Base-by-base conservation (phyloP, 2,329 filamentous ascomycete genomes). In the Curvularia lunata region DNA sequence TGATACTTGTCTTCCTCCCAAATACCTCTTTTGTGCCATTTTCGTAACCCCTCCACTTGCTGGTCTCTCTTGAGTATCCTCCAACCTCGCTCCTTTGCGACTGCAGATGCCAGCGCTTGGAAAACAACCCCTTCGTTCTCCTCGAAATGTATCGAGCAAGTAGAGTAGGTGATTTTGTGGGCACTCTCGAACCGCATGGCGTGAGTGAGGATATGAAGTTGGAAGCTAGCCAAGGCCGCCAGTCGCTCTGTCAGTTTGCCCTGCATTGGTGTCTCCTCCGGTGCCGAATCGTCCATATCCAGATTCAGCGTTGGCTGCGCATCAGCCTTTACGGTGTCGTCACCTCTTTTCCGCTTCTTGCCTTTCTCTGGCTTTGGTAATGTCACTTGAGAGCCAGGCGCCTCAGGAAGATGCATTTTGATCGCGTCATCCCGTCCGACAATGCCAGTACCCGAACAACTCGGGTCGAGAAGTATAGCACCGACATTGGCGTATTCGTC, bases 371-470 rank as follows among this genome's bases (percentile, higher is more conserved):
- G 34, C 23, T 56, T 64, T 34, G 60, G 47, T 8, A 47, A 56
- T 6, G 70, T 66, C n/a, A 82, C 30, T 21, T 34, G 43, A 18
- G 42, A 50, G 23, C 52, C 34, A 23, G 54, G 47, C 37, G 52
- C 50, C 21, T 59, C 52, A 5, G 75, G 86, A 2, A 96, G 80
- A 60, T 73, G 74, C 62, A 76, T 88, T 82, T 40, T 95, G 76
- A 62, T 85, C 78, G 4, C 91, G 87, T 92, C 91, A 67, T 97
- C 92, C 19, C 95, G 85, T 2, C 93, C 91, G 23, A 97, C 87
- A 54, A 99, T 99, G 1, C 95, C 95, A 72, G 92, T 97, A 0
- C 95, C 95, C 1, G 93, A 97, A 74, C 95, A 99, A 73, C 92
- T 97, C 0, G 95, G 95, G 73, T 99, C 95, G 1, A 99, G 83